Percentiles rank a stretch among this genome's conserved stretches.
Conservation (phyloP, 2,329 filamentous ascomycete genomes). For the Xylaria arbuscula region DNA sequence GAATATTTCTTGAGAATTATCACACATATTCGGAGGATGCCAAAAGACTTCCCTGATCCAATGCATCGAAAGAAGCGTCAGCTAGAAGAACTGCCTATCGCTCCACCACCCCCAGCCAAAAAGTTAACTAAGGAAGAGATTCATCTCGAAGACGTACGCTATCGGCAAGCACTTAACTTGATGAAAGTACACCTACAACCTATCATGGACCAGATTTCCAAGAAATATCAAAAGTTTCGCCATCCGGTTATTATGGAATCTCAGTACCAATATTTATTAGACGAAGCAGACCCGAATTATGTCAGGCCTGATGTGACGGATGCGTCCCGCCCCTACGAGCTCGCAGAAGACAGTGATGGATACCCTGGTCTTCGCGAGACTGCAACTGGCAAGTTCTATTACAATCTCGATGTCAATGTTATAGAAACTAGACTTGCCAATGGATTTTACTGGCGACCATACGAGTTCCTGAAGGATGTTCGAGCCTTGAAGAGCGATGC, state of each 20-base stretch:
- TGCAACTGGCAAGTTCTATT: conserved; percentile 85
- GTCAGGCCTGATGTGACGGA: conserved; percentile 68
- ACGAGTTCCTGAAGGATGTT: conserved; percentile 90
- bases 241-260: conserved; percentile 79
- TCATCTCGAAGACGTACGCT: conserved; percentile 81
- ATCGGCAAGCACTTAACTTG: conserved; percentile 84
- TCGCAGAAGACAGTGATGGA: conserved; percentile 82
- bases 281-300: conserved; percentile 81
- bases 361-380: conserved; percentile 80
- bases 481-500: conserved; percentile 87
- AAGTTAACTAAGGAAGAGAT: conserved; percentile 80
- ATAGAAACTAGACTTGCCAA: conserved; percentile 98
- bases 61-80: conserved; percentile 87
- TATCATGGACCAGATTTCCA: conserved; percentile 96
- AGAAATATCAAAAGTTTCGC: conserved; percentile 88
- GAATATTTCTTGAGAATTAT: conserved; percentile 84
- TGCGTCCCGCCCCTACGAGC: conserved; percentile 79
- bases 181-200: conserved; percentile 91
- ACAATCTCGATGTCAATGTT: conserved; percentile 91
- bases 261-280: conserved; percentile 83
- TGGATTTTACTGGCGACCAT: conserved; percentile 91
- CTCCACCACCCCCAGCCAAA: conserved; percentile 76
- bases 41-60: conserved; percentile 87
- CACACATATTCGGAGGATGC: conserved; percentile 80
- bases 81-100: conserved; percentile 79